Conservation (phyloP, 2,329 filamentous ascomycete species). For the Fusarium albidum region DNA sequence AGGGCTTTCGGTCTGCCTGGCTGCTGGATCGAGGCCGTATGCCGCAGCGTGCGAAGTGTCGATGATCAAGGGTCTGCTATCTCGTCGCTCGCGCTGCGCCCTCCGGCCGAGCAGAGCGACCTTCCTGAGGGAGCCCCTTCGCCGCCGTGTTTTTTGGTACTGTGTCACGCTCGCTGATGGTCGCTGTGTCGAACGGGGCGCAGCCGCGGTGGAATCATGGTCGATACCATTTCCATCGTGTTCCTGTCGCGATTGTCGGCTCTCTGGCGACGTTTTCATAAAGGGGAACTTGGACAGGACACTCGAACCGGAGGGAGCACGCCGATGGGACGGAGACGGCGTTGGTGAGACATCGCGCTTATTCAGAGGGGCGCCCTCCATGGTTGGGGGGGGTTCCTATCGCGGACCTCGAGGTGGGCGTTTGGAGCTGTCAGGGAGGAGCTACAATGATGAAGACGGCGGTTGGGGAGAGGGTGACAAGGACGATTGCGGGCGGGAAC, state of each 20-base stretch:
- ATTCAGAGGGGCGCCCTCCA: slow-evolving; percentile 23
- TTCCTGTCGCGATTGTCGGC: slow-evolving; percentile 39
- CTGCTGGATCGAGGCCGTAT: slow-evolving; percentile 26
- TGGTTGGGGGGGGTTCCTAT: slow-evolving; percentile 5
- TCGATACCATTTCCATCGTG: slow-evolving; percentile 50
- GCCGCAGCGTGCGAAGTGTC: slow-evolving; percentile 47
- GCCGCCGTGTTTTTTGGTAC: slow-evolving; percentile 66
- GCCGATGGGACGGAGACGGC: slow-evolving; percentile 38
- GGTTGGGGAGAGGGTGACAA: neutral
- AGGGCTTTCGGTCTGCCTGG: slow-evolving; percentile 32
- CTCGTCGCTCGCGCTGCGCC: slow-evolving; percentile 66
- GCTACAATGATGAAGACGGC: slow-evolving; percentile 12
- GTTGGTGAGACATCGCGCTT: slow-evolving; percentile 28
- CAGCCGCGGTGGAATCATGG: slow-evolving; percentile 46
- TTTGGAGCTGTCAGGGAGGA: neutral
- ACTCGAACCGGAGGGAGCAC: slow-evolving; percentile 67
- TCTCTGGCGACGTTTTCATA: slow-evolving; percentile 56
- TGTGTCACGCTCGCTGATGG: slow-evolving; percentile 45
- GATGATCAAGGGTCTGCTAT: slow-evolving; percentile 56
- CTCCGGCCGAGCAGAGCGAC: slow-evolving; percentile 83
- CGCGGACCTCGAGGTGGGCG: neutral
- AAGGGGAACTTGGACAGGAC: slow-evolving; percentile 77
- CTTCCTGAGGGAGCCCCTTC: slow-evolving; percentile 87
- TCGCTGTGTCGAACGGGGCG: slow-evolving; percentile 41
- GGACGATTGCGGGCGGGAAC: neutral